phyloP scores from a whole-genome alignment of 192 early-diverging fungal species.

The Spizellomyces punctatus region DNA sequence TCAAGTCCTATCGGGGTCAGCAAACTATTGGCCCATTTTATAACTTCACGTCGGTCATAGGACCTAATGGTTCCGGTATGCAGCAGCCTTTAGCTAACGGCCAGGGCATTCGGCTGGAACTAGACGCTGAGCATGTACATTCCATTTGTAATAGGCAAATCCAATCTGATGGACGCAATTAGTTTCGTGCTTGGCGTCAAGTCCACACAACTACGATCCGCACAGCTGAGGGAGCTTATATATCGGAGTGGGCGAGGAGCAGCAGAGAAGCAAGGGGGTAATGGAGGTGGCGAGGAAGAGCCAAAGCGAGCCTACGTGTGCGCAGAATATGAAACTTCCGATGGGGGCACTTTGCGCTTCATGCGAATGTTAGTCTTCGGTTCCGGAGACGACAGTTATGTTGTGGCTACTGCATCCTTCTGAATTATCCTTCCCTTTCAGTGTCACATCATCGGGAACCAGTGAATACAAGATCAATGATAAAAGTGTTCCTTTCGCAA shows the following conservation, averaged over 20 bases:
- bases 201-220: conserved; percentile 86
- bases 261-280: conserved; percentile 33
- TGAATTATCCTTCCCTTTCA: neutral
- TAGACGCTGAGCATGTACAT: neutral
- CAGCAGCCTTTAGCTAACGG: neutral
- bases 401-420: no score
- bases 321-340: conserved; percentile 78
- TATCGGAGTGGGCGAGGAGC: conserved; percentile 65
- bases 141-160: conserved; percentile 69
- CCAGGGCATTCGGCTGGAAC: neutral
- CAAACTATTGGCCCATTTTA: conserved; percentile 94
- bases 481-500: conserved; percentile 64
- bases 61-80: conserved; percentile 93
- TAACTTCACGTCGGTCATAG: conserved; percentile 93
- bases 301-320: conserved; percentile 67
- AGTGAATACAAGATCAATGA: conserved; percentile 91
- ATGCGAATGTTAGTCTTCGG: conserved; percentile 62
- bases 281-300: conserved; percentile 50
- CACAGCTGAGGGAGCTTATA: conserved; percentile 87
- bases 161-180: conserved; percentile 99
- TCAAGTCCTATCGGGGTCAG: conserved; percentile 97
- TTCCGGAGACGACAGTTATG: neutral
- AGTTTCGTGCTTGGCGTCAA: conserved; percentile 97
- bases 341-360: conserved; percentile 67
- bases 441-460: conserved; percentile 52